Conservation (phyloP, 805 yeast species). For the Suhomyces pyralidae region DNA sequence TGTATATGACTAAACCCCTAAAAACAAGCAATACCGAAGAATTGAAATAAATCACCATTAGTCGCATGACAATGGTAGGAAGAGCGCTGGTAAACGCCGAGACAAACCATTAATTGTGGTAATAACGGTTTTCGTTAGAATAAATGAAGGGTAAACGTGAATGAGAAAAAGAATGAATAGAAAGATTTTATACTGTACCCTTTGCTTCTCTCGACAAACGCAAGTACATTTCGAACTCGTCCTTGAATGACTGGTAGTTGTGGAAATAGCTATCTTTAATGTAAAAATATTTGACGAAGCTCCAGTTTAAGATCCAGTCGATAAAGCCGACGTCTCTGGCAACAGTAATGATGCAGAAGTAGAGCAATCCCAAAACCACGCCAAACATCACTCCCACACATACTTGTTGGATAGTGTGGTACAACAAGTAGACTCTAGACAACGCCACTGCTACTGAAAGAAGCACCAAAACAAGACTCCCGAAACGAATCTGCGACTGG, state of each 20-base stretch:
- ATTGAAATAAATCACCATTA: background rate
- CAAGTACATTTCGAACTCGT: slow-evolving; percentile 37
- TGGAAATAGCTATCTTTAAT: slow-evolving; percentile 61
- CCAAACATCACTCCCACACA: slow-evolving; percentile 71
- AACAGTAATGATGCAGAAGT: slow-evolving; percentile 51
- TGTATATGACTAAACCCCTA: background rate
- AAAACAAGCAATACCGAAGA: background rate
- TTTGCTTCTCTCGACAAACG: slow-evolving; percentile 1
- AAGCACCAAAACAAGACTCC: slow-evolving; percentile 23
- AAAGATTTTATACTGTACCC: background rate
- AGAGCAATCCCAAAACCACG: slow-evolving; percentile 50
- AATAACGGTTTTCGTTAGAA: background rate
- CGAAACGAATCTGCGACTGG: slow-evolving; percentile 21
- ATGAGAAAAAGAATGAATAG: background rate
- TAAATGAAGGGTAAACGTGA: background rate
- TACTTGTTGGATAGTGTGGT: slow-evolving; percentile 76
- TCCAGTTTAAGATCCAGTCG: slow-evolving; percentile 60
- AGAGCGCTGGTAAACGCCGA: background rate
- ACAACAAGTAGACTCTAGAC: slow-evolving; percentile 74
- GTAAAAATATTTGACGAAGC: slow-evolving; percentile 47
- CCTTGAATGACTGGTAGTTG: slow-evolving; percentile 44
- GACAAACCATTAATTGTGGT: background rate
- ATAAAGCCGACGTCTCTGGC: slow-evolving; percentile 67
- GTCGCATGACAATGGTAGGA: background rate
- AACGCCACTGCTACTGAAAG: slow-evolving; percentile 48